Conservation (phyloP, 2,329 filamentous ascomycete species). For the Diatrype stigma region DNA sequence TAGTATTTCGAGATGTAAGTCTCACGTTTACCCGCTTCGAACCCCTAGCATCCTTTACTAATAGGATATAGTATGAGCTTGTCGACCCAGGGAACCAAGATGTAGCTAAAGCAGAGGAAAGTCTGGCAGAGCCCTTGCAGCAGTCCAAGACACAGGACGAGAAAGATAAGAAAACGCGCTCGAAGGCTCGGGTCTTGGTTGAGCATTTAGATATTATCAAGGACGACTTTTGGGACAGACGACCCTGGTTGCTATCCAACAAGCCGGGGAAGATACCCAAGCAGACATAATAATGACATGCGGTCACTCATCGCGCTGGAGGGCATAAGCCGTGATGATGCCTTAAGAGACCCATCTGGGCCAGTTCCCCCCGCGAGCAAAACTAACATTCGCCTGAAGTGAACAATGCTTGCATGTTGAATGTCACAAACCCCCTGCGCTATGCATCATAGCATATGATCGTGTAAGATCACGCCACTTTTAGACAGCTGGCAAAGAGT, state of each 20-base stretch:
- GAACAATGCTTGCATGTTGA: too few species aligned
- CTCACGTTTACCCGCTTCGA: background rate
- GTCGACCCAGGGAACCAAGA: constrained; percentile 54
- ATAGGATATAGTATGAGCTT: constrained; percentile 57
- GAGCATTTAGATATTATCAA: constrained; percentile 93
- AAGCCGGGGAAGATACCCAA: constrained; percentile 69
- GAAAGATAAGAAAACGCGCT: constrained; percentile 74
- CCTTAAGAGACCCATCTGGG: too few species aligned
- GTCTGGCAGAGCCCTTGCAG: constrained; percentile 46
- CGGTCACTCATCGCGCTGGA: too few species aligned
- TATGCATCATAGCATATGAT: too few species aligned
- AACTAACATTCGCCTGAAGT: too few species aligned
- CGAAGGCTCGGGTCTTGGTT: constrained; percentile 75
- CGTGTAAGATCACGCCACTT: too few species aligned
- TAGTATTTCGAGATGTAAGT: constrained; percentile 76
- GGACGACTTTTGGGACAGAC: constrained; percentile 85
- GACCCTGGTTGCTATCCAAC: constrained; percentile 79
- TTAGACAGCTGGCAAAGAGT: too few species aligned
- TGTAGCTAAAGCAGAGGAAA: constrained; percentile 42
- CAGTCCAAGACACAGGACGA: constrained; percentile 78
- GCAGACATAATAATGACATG: constrained; percentile 37
- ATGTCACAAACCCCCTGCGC: too few species aligned
- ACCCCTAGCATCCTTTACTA: background rate
- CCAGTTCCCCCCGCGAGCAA: too few species aligned
- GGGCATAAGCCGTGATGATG: too few species aligned